Conservation (phyloP, 2,329 filamentous ascomycete species). For the Trichoderma simmonsii region DNA sequence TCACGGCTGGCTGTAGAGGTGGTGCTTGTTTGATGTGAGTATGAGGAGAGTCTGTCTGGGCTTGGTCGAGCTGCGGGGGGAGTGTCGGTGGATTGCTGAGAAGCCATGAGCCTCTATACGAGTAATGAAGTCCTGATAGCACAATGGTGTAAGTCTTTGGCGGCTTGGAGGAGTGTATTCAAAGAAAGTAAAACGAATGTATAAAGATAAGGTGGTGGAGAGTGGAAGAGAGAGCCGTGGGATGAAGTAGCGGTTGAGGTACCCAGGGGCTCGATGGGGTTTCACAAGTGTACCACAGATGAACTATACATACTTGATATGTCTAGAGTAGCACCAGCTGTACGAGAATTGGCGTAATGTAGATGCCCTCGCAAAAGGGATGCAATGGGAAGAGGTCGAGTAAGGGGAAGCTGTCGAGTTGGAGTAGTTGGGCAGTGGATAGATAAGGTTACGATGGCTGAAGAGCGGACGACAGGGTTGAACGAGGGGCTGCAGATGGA, state of each 20-base stretch:
- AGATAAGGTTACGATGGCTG: background rate
- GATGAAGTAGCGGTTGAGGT: background rate
- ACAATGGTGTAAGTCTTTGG: constrained; percentile 11
- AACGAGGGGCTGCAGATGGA: background rate
- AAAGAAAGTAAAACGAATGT: background rate
- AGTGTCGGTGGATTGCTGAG: constrained; percentile 29
- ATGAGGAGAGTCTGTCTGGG: constrained; percentile 32
- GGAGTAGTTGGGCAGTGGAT: background rate
- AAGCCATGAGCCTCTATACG: constrained; percentile 33
- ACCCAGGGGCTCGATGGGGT: background rate
- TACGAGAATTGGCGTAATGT: background rate
- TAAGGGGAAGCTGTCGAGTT: background rate
- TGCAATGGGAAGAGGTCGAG: background rate
- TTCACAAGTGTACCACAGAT: background rate
- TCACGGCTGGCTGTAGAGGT: constrained; percentile 33
- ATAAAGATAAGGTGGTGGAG: background rate
- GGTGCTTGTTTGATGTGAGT: constrained; percentile 25
- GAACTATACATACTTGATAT: background rate
- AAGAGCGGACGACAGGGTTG: background rate
- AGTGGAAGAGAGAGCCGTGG: background rate
- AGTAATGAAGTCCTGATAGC: background rate
- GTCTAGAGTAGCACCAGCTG: background rate
- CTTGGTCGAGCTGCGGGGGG: constrained; percentile 31
- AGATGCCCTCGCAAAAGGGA: background rate
- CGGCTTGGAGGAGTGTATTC: background rate